Base-by-base conservation (phyloP, 2,329 filamentous ascomycete genomes). In the Scopulariopsis brevicaulis region DNA sequence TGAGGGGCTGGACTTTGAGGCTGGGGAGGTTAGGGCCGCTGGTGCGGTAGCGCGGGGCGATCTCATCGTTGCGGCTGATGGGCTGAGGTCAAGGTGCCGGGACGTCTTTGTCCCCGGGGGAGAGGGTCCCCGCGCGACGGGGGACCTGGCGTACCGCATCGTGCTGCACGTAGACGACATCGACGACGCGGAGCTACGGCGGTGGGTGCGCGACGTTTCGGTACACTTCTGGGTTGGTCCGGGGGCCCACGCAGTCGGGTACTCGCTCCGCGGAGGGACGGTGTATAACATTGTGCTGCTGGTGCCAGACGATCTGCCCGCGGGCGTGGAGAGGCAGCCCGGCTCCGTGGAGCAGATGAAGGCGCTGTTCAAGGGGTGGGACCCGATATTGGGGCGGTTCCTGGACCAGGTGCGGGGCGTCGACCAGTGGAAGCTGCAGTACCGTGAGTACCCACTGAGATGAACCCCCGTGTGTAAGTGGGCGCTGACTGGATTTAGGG, bases 401-500 rank as follows among this genome's bases (percentile, higher is more conserved):
- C 61, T 76, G 14, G 68, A 70, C 3, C 74, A 77, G 51, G 83
- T 87, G 0, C 75, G 80, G 43, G 74, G 69, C 1, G 82, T 87
- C 0, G 78, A 83, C 46, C 89, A 88, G 67, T 89, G 86, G 86
- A 85, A 83, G 65, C 67, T 89, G 37, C 84, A 87, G 80, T 71
- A 75, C 59, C 64, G 73, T 74, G 59, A 62, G 72, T 65, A 14
- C 1, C 50, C 20, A 2, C n/a, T 22, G 46, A 50, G 4, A 0
- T 1, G 1, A 28, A 10, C 20, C 12, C 34, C 5, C 5, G 12
- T 6, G 32, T 18, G 7, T 20, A 40, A 20, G 6, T 22, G n/a
- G 20, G 12, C 8, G 20, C 46, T 50, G n/a, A 50, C n/a, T 50
- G 4, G n/a, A n/a, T 24, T 4, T 37, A 75, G 72, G 74, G 52